Evolutionary conservation across 192 early-diverging fungal species (phyloP), one percentile per base, ranked within the genome.

Genomic region (Coemansia sp.): DNA sequence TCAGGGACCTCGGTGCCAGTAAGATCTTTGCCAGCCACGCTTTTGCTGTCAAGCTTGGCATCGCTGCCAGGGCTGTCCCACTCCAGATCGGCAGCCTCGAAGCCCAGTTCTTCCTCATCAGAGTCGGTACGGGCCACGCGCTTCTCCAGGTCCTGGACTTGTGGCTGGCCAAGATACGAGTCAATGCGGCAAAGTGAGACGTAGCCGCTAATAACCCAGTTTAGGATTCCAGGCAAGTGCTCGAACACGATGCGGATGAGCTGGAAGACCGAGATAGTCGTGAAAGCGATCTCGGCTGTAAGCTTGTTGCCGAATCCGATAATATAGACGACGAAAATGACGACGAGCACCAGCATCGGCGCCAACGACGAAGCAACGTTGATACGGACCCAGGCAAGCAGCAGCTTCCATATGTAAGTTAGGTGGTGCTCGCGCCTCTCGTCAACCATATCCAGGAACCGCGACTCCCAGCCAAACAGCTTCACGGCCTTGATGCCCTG

Each of bases 401-500:
- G 77, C 9, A 85, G 75, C 24, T 74, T 69, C 46, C 82, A 77
- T 54, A 89, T 75, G 27, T 79, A 78, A 40, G 66, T 74, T 24
- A 93, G 70, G 75, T 94, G 91, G 24, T 72, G 74, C 59, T 88
- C 87, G 63, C 91, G 87, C 11, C 84, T 74, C 36, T 79, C 82
- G 27, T 86, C 84, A 10, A 96, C 79, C 50, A 88, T 86, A 21
- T 84, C 79, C 53, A 87, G 64, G 66, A 97, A 93, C 62, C 84
- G 84, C 19, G 82, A 62, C 76, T 93, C 92, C 93, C 93, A 94
- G 35, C 89, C 90, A 76, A 93, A 92, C 70, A 97, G 89, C 71
- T 98, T 98, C 50, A 97, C 88, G 27, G 97, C 90, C 44, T 93
- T 87, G 56, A 98, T 96, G 31, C 93, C 94, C 75, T 93, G 86